Conservation (phyloP, 169 alveolate genomes). For the Eimeria brunetti region DNA sequence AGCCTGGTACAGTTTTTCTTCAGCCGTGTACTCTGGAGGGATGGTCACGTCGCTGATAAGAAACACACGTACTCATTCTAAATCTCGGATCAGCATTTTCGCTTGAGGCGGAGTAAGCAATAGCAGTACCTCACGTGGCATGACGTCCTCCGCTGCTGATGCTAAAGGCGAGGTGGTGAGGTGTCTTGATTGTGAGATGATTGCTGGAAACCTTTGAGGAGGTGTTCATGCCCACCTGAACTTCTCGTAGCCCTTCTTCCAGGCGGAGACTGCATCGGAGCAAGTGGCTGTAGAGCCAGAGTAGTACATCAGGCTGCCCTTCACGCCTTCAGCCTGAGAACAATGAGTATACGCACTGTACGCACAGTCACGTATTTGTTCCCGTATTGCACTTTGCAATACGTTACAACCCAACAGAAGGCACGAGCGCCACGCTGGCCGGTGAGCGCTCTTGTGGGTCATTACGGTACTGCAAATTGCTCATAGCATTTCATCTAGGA, state of each 20-base stretch:
- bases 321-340: background rate
- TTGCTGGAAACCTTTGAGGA: background rate
- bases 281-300: slow-evolving; percentile 12
- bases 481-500: background rate
- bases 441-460: background rate
- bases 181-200: background rate
- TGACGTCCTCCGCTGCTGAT: background rate
- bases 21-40: slow-evolving; percentile 32
- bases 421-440: background rate
- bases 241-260: slow-evolving; percentile 24
- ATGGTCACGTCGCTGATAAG: slow-evolving; percentile 4
- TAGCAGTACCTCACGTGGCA: background rate
- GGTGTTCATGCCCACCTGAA: background rate
- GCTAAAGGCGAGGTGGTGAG: background rate
- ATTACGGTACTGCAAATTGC: background rate
- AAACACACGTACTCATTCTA: background rate
- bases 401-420: background rate
- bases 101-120: background rate
- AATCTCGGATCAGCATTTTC: background rate
- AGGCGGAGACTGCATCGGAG: background rate
- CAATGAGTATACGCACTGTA: background rate
- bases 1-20: background rate
- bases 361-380: background rate
- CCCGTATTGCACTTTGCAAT: background rate
- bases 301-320: slow-evolving; percentile 21